A percentile compares a stretch with the other conserved stretches of the same genome.
phyloP scores from a whole-genome alignment of 441 rosid genomes.

The Mallotus repandus region DNA sequence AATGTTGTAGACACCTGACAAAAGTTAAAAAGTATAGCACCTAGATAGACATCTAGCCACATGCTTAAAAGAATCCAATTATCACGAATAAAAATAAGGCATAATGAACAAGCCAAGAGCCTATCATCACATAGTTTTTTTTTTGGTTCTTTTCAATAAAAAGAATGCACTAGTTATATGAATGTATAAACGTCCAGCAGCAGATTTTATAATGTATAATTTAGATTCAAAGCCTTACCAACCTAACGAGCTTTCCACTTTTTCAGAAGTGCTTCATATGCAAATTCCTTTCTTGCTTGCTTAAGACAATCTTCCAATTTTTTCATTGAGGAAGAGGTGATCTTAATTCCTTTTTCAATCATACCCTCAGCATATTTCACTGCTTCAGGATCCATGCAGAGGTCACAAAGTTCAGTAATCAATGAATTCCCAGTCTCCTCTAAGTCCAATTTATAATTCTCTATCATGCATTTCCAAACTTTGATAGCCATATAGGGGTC shows the following conservation, averaged over 20 bases:
- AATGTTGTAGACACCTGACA: neutral
- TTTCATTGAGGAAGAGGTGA: conserved; percentile 39
- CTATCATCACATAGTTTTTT: too few species aligned
- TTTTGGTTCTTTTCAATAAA: neutral
- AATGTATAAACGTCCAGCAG: neutral
- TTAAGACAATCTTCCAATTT: conserved; percentile 46
- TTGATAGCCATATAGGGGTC: conserved; percentile 47
- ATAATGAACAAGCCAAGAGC: too few species aligned
- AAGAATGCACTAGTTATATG: neutral
- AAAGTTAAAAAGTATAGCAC: too few species aligned
- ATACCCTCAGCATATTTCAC: conserved; percentile 57
- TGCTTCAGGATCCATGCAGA: conserved; percentile 54
- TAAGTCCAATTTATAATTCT: conserved; percentile 39
- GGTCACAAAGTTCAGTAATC: conserved; percentile 46
- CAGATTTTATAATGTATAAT: neutral
- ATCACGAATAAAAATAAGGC: neutral
- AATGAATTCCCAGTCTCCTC: conserved; percentile 53
- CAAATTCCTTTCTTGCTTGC: conserved; percentile 31
- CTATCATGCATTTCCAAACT: conserved; percentile 56
- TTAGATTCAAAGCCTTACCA: neutral
- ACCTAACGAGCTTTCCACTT: conserved; percentile 39
- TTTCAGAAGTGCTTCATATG: conserved; percentile 45
- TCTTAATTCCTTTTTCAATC: conserved; percentile 50
- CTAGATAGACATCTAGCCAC: neutral
- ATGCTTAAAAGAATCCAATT: neutral